A percentile compares a stretch with the other conserved stretches of the same genome.
phyloP scores from a whole-genome alignment of 257 asterid species.

The Ilex aquifolium region DNA sequence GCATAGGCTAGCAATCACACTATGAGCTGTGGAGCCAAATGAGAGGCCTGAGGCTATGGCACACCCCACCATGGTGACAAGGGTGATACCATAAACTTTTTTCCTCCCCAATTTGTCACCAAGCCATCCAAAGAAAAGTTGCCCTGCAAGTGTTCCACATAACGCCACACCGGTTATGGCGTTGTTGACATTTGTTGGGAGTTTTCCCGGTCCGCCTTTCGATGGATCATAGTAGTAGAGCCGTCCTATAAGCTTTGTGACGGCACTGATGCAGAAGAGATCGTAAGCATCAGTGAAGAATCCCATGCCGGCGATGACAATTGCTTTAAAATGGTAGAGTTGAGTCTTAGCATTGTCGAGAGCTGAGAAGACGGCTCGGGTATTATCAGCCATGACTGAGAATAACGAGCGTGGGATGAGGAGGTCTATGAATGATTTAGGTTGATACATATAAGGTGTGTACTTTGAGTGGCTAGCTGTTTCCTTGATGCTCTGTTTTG shows the following conservation, averaged over 20 bases:
- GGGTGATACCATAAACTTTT: neutral
- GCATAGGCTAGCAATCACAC: neutral
- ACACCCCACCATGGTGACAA: neutral
- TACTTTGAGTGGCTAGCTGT: no score
- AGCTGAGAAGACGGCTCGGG: neutral
- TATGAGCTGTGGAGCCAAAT: neutral
- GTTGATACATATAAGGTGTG: no score
- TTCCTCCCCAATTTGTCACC: neutral
- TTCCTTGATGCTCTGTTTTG: no score
- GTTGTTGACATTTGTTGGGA: neutral
- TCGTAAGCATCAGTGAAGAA: constrained; percentile 1
- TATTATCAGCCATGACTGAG: neutral
- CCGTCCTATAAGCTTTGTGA: neutral
- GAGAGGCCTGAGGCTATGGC: neutral
- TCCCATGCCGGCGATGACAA: neutral
- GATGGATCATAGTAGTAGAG: neutral
- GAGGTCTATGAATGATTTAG: no score
- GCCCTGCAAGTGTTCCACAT: neutral
- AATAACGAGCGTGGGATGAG: no score
- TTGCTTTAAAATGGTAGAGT: constrained; percentile 1
- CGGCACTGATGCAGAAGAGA: neutral
- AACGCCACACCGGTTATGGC: constrained; percentile 3
- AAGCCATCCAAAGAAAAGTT: neutral
- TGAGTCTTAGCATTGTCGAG: constrained; percentile 1
- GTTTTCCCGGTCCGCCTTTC: neutral